Evolutionary conservation across 2,329 filamentous ascomycete species (phyloP), one percentile per base, ranked within the genome.

Genomic region (Colletotrichum aenigma): DNA sequence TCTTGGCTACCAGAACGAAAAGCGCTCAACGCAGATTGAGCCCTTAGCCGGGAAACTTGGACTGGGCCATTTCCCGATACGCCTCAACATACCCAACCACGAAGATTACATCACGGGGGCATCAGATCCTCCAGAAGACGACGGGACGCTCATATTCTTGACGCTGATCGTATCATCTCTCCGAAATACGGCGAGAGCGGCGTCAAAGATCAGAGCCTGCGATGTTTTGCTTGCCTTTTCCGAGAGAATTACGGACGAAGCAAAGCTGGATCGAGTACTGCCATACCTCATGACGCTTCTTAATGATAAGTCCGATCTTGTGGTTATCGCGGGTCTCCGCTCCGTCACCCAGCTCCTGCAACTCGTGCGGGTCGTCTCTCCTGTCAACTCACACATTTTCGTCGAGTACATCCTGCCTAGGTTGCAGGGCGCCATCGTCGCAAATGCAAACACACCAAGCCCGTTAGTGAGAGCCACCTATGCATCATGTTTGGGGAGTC

Each of bases 221-320:
- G 97, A 99, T 83, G 89, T 99, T 55, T 89, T 99, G 64, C 87
- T 99, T 66, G 96, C 96, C 4, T 98, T 99, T 83, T 93, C 96
- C 0, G 96, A 98, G 85, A 91, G 94, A 75, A 85, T 98, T 28
- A 98, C 96, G 0, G 97, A 99, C 82, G 97, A 99, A 85, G 96
- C 96, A 4, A 98, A 98, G 83, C 88, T 99, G 65, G 97, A 99
- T 83, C 92, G 97, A 66, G 94, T 98, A 28, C 87, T 99, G 66
- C 97, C 97, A 2, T 98, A 98, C 82, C 87, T 98, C 43, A 94
- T 98, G 86, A 91, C 93, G 7, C 85, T 98, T 32, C 87, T 99
- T 15, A 93, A 92, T 75, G 97, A 99, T 81, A 92, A 93, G 78
- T 92, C 94, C 3, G 95, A 98, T 78, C 89, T 95, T 79, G 96